Base-by-base conservation (phyloP, 1,284 basidiomycete species). In the Irpex rosettiformis region DNA sequence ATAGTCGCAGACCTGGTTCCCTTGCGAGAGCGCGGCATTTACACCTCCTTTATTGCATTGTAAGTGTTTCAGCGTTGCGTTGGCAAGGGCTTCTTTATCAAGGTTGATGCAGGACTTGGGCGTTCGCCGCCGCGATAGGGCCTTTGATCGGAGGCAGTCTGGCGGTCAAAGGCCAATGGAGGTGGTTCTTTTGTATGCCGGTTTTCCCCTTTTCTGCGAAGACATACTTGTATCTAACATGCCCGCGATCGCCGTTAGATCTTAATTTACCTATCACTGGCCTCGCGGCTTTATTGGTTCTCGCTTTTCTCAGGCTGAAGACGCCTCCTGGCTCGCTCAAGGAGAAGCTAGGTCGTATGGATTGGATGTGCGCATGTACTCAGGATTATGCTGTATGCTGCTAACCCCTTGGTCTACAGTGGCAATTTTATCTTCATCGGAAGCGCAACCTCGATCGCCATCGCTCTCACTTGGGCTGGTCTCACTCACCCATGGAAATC, bases 1-100 rank as follows among this genome's bases (percentile, higher is more conserved):
- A 71, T 80, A 33, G 63, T 79, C 4, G 69, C 75, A 5, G 81
- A 83, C 64, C 67, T 83, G 4, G 77, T 80, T n/a, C 70, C 79
- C 1, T 67, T 81, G 13, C 58, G 67, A 13, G 70, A 79, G 58
- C 60, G 60, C 11, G 60, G 58, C 16, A 22, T 43, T 8, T 61
- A 51, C 45, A 51, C 27, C 24, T 42, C 33, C 10, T 11, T 61
- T 4, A 29, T 56, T 33, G 49, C 49, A 13, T 22, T 54, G 56
- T 61, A 28, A 11, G 54, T n/a, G 67, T n/a, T n/a, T n/a, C n/a
- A n/a, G n/a, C n/a, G n/a, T n/a, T n/a, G n/a, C n/a, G n/a, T n/a
- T n/a, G n/a, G n/a, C n/a, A n/a, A n/a, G n/a, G n/a, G n/a, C n/a
- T n/a, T n/a, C n/a, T n/a, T n/a, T n/a, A n/a, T n/a, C n/a, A n/a